Percentiles rank a stretch among this genome's conserved stretches.
Conservation (phyloP, 345 rosid species). For the Excoecaria agallocha region DNA sequence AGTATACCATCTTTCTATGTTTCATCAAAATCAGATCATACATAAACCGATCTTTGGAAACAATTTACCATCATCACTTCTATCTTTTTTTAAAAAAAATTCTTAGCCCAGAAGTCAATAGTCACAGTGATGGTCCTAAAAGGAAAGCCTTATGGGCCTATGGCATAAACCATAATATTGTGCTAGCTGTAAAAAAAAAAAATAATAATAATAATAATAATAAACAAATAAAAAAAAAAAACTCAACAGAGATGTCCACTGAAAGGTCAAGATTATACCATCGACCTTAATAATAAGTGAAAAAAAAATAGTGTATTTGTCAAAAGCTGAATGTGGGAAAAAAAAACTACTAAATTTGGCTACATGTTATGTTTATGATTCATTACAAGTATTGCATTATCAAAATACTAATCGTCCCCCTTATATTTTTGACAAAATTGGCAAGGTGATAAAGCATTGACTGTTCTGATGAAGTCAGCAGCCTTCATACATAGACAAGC, state of each 20-base stretch:
- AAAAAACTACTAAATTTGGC: background rate
- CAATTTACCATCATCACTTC: background rate
- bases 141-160: too few relatives aligned
- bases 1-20: background rate
- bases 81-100: background rate
- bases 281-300: conserved; percentile 1
- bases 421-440: background rate
- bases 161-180: background rate
- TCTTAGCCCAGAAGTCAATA: background rate
- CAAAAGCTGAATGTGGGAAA: background rate
- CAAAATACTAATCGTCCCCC: background rate
- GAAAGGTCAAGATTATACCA: background rate
- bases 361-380: background rate
- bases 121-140: background rate
- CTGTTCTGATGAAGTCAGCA: background rate
- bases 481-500: background rate
- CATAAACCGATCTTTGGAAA: background rate
- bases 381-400: background rate
- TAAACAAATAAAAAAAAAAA: background rate
- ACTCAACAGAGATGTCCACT: conserved; percentile 1
- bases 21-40: background rate
- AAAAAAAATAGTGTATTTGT: background rate
- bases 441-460: background rate
- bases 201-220: too few relatives aligned
- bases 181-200: too few relatives aligned